Base-by-base conservation (phyloP, 2,329 filamentous ascomycete genomes). In the Cordyceps cicadae region DNA sequence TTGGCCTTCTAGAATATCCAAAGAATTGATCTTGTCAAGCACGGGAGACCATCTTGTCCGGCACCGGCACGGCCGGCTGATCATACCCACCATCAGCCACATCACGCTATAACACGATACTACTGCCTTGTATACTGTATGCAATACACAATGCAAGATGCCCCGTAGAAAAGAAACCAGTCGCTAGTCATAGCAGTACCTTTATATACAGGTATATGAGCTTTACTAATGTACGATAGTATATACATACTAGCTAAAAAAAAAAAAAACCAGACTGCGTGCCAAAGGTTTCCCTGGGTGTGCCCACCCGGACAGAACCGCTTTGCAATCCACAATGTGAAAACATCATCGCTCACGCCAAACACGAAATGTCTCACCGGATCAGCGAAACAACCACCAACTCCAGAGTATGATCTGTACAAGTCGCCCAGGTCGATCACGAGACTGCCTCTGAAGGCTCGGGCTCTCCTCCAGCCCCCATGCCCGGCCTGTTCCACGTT, bases 401-500 rank as follows among this genome's bases (percentile, higher is more conserved):
- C 56, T 49, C 56, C 56, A 46, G n/a, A 24, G 4, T 37, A 19
- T 21, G 17, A 1, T 29, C 45, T 53, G 14, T 46, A 59, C 49
- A 59, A 29, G 14, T 54, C 55, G 15, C 11, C 32, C 15, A 29
- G 17, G 17, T 17, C 43, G 8, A 41, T n/a, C 24, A 59, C 29
- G 43, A 54, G 34, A 29, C 21, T n/a, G 43, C n/a, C 11, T 54
- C 50, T 48, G 51, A 50, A 5, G 55, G 17, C 5, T 19, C 19
- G 9, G 48, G 55, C 17, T 61, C 52, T 37, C 29, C 53, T 14
- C 56, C 57, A 7, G 61, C 52, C 34, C 61, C 61, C 52, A 62
- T 61, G 15, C 61, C 63, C 24, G 63, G 63, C 39, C 63, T 45
- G 6, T 63, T 64, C 65, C 65, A 66, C 5, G 65, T 66, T 24